Evolutionary conservation across 352 stramenopile species (phyloP), one percentile per base, ranked within the genome.

Genomic region (Elongisporangium anandrum): DNA sequence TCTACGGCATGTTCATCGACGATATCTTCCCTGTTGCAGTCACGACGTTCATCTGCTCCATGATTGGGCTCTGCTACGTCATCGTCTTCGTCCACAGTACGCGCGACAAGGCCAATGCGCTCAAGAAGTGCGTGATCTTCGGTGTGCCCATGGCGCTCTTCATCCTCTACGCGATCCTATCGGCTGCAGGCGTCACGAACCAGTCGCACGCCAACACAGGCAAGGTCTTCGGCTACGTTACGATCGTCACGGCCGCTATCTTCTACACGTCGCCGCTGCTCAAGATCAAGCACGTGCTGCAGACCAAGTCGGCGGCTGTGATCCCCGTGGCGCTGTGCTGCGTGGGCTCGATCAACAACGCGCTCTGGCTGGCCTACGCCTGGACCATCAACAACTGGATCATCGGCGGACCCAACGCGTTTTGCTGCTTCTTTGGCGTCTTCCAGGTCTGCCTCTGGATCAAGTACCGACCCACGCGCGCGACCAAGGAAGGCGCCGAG

Each of bases 241-340:
- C 71, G 38, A 84, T 79, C 55, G 69, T 56, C 2, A 60, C 65
- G 24, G 75, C 73, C 17, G 66, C 79, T 22, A 69, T 66, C 1
- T 59, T 87, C 12, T 85, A 81, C 53, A 72, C 61, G 48, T 77
- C 72, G 9, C 77, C 74, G 16, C 60, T 85, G n/a, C 72, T 72
- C 24, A 81, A 70, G 3, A 77, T 87, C 56, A 63, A 60, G 38
- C 60, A 65, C 2, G 77, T 83, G 9, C 38, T 87, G 13, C 59
- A 55, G 16, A 78, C 69, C 38, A 80, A 79, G 52, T 82, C 68
- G 52, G 66, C 72, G 12, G 69, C 70, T 13, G 79, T 69, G 57
- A 69, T 87, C 38, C 77, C 77, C 0, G 74, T 85, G 52, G 65
- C 59, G 22, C 65, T 87, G 41, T 77, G 75, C 45, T 54, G 64